Evolutionary conservation across 2,329 filamentous ascomycete species (phyloP).

Genomic region (Colletotrichum spaethianum): DNA sequence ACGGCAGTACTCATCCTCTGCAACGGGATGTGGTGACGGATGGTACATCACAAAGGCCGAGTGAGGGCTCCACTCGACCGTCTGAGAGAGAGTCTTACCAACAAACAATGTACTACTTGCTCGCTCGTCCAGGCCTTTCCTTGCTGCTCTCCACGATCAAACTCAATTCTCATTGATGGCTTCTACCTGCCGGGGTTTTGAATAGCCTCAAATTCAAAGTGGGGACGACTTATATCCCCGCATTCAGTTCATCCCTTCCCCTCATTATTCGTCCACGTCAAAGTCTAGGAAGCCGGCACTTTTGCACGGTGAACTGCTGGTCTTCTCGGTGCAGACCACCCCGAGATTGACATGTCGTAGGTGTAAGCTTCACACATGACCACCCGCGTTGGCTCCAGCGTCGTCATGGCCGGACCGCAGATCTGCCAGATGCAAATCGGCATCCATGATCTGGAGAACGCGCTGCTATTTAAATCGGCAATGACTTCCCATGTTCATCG

Average conservation of each 20-base stretch:
- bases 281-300: not conserved
- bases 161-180: not conserved
- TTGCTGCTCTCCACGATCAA: not conserved
- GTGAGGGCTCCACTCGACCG: not conserved
- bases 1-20: not conserved
- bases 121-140: not conserved
- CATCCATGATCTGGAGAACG: slow-evolving; percentile 3
- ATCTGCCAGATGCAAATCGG: not conserved
- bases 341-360: slow-evolving; percentile 6
- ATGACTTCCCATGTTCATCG: not conserved
- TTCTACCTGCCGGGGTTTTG: slow-evolving; percentile 28
- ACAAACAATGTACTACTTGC: not conserved
- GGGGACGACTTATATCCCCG: slow-evolving; percentile 32
- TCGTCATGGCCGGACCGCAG: slow-evolving; percentile 6
- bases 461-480: not conserved
- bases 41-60: not conserved
- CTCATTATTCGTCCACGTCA: slow-evolving; percentile 19
- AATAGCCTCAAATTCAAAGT: slow-evolving; percentile 41
- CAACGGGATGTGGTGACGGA: not conserved
- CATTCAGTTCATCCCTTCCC: slow-evolving; percentile 26
- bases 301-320: not conserved
- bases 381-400: not conserved
- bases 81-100: not conserved
- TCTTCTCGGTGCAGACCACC: slow-evolving; percentile 22
- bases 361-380: slow-evolving; percentile 4